Base-by-base conservation (phyloP, 2,329 filamentous ascomycete species). In the Botrytis paeoniae region DNA sequence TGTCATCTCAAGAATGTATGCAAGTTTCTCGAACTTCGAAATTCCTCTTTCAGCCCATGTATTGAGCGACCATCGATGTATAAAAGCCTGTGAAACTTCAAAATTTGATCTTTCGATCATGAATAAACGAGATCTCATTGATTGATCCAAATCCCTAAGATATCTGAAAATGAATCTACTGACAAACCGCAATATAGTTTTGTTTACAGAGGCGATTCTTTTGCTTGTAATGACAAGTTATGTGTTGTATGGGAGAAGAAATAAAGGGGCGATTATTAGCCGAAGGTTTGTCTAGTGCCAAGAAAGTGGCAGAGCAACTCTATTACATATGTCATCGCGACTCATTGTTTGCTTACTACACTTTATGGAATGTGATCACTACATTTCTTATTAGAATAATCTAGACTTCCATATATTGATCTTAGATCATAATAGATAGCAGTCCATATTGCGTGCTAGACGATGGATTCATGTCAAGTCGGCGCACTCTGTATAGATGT, bases 191-290 rank as follows among this genome's bases (percentile, higher is more conserved):
- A 29, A 20, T 14, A 20, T 6, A 3, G 29, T 54, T 39, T 29
- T 18, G 8, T 39, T 29, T 20, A 39, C 35, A 0, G 4, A 22
- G 39, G 14, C 9, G 35, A 16, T 9, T 25, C 20, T 10, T 12
- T 54, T n/a, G 48, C 20, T 20, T 12, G n/a, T 5, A 48, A 66
- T 66, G 45, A 39, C 25, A 54, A 20, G n/a, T 66, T 39, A 39
- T 66, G 16, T 66, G 64, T 22, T 54, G 45, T 29, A 5, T 22
- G 35, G 16, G 9, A 9, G 9, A 9, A 39, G 7, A 54, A 66
- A 25, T 29, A 66, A 66, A 43, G 64, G 64, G 64, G 32, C 22
- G 37, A 29, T 54, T 45, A 39, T 66, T 66, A 66, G 16, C 64
- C 64, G 64, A 66, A 51, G 29, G 45, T 39, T 54, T 66, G 35